Conservation (phyloP, 176 grass and related monocot genomes). For the Zea mays region DNA sequence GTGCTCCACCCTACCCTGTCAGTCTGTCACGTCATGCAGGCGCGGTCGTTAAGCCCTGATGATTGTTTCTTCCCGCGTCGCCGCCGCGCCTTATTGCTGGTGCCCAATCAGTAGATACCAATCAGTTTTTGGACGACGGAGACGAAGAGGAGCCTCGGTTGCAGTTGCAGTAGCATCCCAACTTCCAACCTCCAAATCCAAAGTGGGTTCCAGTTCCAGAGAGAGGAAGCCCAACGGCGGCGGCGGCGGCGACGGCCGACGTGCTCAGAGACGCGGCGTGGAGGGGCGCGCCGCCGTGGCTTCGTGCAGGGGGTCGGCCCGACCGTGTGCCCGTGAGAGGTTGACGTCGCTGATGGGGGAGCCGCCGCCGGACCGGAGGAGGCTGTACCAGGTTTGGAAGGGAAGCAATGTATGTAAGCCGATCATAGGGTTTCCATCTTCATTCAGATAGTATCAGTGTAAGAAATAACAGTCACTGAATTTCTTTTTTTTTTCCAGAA, state of each 20-base stretch:
- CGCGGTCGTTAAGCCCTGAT: conserved; percentile 32
- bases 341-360: conserved; percentile 26
- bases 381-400: conserved; percentile 85
- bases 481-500: conserved; percentile 51
- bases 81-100: neutral
- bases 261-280: neutral
- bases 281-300: neutral
- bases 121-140: neutral
- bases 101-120: neutral
- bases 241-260: neutral
- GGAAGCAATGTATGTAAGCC: conserved; percentile 68
- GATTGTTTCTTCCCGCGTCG: conserved; percentile 37
- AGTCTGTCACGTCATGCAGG: conserved; percentile 35
- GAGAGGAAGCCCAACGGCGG: neutral
- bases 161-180: too few relatives aligned
- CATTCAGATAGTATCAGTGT: too few relatives aligned
- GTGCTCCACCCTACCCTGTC: conserved; percentile 3
- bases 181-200: neutral
- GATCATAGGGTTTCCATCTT: too few relatives aligned
- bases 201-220: neutral
- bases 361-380: conserved; percentile 40
- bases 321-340: neutral
- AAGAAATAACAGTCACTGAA: neutral
- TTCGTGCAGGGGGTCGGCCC: neutral
- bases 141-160: neutral